A percentile compares a stretch with the other conserved stretches of the same genome.
Conservation (phyloP, 352 stramenopile genomes). For the Pythium sukuiense region DNA sequence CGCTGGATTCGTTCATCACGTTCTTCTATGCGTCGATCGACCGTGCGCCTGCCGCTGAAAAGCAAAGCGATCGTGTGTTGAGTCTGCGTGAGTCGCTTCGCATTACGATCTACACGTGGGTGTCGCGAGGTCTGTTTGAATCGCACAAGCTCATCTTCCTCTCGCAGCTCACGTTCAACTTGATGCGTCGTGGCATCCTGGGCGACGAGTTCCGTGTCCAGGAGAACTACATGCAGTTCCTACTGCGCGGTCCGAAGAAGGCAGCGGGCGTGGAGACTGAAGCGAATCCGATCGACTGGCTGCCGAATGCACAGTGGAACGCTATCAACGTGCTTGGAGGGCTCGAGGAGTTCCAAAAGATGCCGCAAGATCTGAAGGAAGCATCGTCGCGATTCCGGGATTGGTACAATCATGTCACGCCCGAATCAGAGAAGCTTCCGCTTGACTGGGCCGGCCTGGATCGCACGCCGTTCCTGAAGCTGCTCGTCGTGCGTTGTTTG, state of each 20-base stretch:
- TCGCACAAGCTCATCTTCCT: constrained; percentile 92
- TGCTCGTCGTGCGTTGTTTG: constrained; percentile 94
- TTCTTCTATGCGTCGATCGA: constrained; percentile 87
- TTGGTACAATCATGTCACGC: constrained; percentile 88
- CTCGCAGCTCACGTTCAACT: constrained; percentile 81
- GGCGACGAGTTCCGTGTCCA: constrained; percentile 92
- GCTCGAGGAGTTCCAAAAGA: constrained; percentile 97
- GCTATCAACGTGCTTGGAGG: constrained; percentile 82
- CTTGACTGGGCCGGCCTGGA: constrained; percentile 92
- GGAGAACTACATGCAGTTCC: constrained; percentile 95
- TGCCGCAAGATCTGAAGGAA: constrained; percentile 90
- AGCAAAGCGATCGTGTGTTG: constrained; percentile 72
- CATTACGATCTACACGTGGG: constrained; percentile 88
- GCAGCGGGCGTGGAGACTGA: constrained; percentile 42
- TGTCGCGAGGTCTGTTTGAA: constrained; percentile 90
- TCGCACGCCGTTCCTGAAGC: constrained; percentile 90
- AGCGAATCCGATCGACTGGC: constrained; percentile 87
- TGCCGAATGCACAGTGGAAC: constrained; percentile 85
- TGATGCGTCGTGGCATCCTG: constrained; percentile 84
- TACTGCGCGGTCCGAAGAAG: constrained; percentile 73
- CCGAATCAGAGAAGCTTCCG: constrained; percentile 89
- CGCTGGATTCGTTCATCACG: constrained; percentile 88
- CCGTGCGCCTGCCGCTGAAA: constrained; percentile 5
- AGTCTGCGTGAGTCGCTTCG: constrained; percentile 75
- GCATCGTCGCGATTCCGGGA: constrained; percentile 89